Percentiles rank a stretch among this genome's conserved stretches.
Evolutionary conservation across 2,329 filamentous ascomycete genomes (phyloP).

Genomic region (Trichoderma koningiopsis): DNA sequence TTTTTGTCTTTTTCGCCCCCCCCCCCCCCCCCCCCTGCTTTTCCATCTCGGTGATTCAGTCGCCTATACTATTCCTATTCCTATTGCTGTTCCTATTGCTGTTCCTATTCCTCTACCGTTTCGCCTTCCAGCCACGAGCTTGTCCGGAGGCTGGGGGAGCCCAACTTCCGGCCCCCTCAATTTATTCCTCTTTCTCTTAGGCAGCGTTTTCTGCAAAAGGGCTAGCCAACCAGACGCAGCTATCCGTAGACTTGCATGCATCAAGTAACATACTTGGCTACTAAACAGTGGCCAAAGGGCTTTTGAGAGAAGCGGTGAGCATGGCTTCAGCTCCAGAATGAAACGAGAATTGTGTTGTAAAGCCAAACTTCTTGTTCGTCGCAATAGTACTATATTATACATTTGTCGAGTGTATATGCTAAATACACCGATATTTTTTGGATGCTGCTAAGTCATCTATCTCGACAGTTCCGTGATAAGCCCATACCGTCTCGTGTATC

Average conservation of each 20-base stretch:
- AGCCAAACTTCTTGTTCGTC: neutral
- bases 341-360: neutral
- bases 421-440: neutral
- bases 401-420: slow-evolving; percentile 18
- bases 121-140: neutral
- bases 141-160: neutral
- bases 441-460: neutral
- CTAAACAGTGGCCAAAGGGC: neutral
- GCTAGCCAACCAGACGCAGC: neutral
- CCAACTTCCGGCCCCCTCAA: neutral
- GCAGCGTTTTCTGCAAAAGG: neutral
- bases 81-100: too few species aligned
- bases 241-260: slow-evolving; percentile 10
- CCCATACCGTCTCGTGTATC: slow-evolving; percentile 22
- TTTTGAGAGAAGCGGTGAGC: slow-evolving; percentile 7
- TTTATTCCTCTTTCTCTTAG: neutral
- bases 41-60: neutral
- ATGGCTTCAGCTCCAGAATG: neutral
- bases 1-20: neutral
- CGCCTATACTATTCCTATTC: neutral
- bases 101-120: neutral
- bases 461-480: neutral
- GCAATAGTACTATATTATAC: slow-evolving; percentile 22
- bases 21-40: too few species aligned
- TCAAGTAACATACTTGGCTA: slow-evolving; percentile 1